These are phyloP conservation scores for Salinomyces thailandicus DNA, from an alignment of 2,329 filamentous ascomycete species.

Conservation along the genomic window DNA sequence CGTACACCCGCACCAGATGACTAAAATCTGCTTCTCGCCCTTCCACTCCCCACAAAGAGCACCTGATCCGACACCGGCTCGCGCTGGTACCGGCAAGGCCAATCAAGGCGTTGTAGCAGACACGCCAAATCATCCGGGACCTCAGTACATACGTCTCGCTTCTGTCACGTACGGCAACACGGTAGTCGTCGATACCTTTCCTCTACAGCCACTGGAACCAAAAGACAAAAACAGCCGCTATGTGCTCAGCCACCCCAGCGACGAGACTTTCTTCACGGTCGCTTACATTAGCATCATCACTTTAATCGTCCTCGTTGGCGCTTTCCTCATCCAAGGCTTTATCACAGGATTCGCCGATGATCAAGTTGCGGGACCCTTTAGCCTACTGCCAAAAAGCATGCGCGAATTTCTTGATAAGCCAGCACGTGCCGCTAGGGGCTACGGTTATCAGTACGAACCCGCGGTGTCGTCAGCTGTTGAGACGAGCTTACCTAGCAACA, in stretches of 20 bases:
- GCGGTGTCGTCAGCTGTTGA: constrained; percentile 3
- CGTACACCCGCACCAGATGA: constrained; percentile 50
- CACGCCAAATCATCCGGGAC: constrained; percentile 23
- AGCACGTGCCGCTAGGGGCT: constrained; percentile 5
- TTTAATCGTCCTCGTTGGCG: constrained; percentile 52
- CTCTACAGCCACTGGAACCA: constrained; percentile 45
- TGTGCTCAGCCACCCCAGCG: constrained; percentile 51
- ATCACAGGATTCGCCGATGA: constrained; percentile 27
- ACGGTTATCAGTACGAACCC: neutral
- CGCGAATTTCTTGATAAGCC: constrained; percentile 24
- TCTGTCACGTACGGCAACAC: constrained; percentile 73
- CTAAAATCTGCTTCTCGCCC: constrained; percentile 39
- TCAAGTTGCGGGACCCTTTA: constrained; percentile 34
- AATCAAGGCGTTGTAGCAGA: constrained; percentile 3
- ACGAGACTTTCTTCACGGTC: constrained; percentile 42
- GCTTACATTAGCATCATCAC: constrained; percentile 48
- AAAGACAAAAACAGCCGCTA: constrained; percentile 50
- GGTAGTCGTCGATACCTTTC: constrained; percentile 68
- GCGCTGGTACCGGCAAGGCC: constrained; percentile 15
- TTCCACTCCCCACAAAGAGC: constrained; percentile 32
- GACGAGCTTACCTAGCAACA: constrained; percentile 1
- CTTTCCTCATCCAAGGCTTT: constrained; percentile 55
- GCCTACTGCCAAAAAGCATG: constrained; percentile 45
- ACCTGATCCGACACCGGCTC: constrained; percentile 13
- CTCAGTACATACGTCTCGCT: constrained; percentile 63